These are phyloP conservation scores for Rhinocladiella mackenziei DNA, from an alignment of 2,329 filamentous ascomycete genomes.

Conservation along the genomic window DNA sequence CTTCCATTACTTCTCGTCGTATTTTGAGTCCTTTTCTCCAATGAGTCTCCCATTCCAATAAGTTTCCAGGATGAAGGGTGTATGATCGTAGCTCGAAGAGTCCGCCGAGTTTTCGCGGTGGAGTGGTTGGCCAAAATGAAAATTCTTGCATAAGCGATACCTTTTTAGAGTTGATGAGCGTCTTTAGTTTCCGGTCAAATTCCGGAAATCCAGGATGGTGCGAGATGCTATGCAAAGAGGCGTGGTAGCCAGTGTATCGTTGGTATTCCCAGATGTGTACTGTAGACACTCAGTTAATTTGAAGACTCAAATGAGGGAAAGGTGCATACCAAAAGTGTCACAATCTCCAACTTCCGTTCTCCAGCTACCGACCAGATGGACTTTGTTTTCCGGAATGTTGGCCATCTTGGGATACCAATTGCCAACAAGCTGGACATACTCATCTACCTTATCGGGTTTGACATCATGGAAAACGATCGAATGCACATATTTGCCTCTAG, in stretches of 20 bases:
- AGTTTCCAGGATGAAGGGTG: conserved; percentile 88
- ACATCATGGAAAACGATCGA: conserved; percentile 96
- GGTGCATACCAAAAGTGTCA: conserved; percentile 79
- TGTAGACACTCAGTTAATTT: conserved; percentile 43
- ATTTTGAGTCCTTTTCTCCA: conserved; percentile 91
- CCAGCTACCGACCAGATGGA: conserved; percentile 96
- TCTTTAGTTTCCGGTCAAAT: conserved; percentile 80
- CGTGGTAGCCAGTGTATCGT: conserved; percentile 91
- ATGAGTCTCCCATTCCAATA: conserved; percentile 98
- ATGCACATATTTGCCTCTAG: conserved; percentile 96
- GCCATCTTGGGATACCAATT: conserved; percentile 92
- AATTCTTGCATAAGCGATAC: conserved; percentile 98
- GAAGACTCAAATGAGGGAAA: conserved; percentile 6
- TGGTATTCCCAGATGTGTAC: conserved; percentile 99
- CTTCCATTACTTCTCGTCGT: conserved; percentile 94
- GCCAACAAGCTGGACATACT: conserved; percentile 86
- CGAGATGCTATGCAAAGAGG: conserved; percentile 80
- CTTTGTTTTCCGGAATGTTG: conserved; percentile 77
- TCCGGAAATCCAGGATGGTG: conserved; percentile 75
- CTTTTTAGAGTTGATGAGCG: conserved; percentile 77
- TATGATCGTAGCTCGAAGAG: conserved; percentile 96
- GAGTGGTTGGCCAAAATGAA: conserved; percentile 96
- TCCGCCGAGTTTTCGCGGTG: conserved; percentile 83
- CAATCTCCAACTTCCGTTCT: conserved; percentile 95
- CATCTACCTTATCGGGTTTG: conserved; percentile 90